phyloP scores from a whole-genome alignment of 768 basidiomycete genomes.

The Russula dissimulans region DNA sequence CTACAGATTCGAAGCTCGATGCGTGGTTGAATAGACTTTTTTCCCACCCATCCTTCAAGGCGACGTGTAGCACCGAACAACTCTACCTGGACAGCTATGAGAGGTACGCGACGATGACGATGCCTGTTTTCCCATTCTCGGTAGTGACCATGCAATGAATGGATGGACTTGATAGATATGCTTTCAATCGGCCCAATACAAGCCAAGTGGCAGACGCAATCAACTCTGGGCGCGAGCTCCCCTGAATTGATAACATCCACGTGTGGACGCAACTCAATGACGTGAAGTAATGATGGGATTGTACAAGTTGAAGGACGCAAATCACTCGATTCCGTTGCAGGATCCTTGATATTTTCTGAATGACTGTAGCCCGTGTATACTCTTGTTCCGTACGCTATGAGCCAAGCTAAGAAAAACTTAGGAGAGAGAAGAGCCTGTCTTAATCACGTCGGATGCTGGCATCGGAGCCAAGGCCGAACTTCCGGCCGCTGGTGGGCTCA shows the following conservation, averaged over 20 bases:
- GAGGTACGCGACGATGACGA: slow-evolving; percentile 32
- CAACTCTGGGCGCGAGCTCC: slow-evolving; percentile 53
- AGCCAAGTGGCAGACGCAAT: slow-evolving; percentile 71
- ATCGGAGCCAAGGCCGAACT: too few species aligned
- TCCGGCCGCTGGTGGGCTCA: too few species aligned
- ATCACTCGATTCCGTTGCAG: too few species aligned
- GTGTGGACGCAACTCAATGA: too few species aligned
- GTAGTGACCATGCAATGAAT: not conserved
- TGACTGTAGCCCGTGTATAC: too few species aligned
- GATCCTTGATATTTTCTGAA: too few species aligned
- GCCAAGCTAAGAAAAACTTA: too few species aligned
- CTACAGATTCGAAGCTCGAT: slow-evolving; percentile 38
- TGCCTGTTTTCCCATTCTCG: too few species aligned
- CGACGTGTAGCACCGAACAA: slow-evolving; percentile 62
- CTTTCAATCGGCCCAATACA: slow-evolving; percentile 68
- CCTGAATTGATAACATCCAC: slow-evolving; percentile 20
- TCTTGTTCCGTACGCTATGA: too few species aligned
- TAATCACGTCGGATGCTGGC: too few species aligned
- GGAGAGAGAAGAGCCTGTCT: too few species aligned
- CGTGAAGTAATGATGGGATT: not conserved
- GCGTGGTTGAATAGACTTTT: slow-evolving; percentile 48
- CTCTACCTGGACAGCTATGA: slow-evolving; percentile 72
- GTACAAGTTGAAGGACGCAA: too few species aligned
- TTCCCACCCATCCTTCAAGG: slow-evolving; percentile 51
- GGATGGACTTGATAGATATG: slow-evolving; percentile 40